phyloP scores from a whole-genome alignment of 2,329 filamentous ascomycete genomes.

The Sporothrix pseudoabietina region DNA sequence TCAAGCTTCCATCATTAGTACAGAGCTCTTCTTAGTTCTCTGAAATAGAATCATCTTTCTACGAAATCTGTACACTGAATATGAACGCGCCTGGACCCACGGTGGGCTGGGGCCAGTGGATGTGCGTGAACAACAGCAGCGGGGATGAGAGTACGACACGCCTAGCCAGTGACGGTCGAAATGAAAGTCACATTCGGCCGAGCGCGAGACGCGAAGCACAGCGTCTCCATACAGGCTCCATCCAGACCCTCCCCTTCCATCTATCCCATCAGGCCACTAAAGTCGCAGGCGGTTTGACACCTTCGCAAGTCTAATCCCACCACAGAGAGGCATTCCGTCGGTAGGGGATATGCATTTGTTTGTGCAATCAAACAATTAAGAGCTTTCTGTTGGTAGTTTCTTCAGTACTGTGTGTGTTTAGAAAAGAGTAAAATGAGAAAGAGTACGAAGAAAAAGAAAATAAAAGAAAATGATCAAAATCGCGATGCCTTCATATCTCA shows the following conservation, averaged over 20 bases:
- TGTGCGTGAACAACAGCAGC: too few species aligned
- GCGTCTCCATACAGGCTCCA: background rate
- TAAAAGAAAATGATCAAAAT: background rate
- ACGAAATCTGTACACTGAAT: background rate
- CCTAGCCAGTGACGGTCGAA: background rate
- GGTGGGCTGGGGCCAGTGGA: too few species aligned
- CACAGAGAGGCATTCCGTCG: background rate
- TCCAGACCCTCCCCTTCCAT: background rate
- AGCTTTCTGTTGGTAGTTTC: too few species aligned
- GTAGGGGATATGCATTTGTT: background rate
- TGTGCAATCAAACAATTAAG: background rate
- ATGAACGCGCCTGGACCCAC: too few species aligned
- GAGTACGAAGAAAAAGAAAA: too few species aligned
- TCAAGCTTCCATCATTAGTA: background rate
- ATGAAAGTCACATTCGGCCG: background rate
- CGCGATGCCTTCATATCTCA: background rate
- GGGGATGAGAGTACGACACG: background rate
- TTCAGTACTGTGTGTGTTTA: too few species aligned
- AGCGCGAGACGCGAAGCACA: background rate
- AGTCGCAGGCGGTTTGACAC: background rate
- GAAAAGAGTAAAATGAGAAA: too few species aligned
- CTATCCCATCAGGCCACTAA: background rate
- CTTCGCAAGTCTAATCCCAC: background rate
- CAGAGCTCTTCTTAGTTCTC: background rate
- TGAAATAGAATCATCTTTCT: background rate